These are phyloP conservation scores for Vanrija sp. DNA, from an alignment of 1,284 basidiomycete species.

Conservation along the genomic window DNA sequence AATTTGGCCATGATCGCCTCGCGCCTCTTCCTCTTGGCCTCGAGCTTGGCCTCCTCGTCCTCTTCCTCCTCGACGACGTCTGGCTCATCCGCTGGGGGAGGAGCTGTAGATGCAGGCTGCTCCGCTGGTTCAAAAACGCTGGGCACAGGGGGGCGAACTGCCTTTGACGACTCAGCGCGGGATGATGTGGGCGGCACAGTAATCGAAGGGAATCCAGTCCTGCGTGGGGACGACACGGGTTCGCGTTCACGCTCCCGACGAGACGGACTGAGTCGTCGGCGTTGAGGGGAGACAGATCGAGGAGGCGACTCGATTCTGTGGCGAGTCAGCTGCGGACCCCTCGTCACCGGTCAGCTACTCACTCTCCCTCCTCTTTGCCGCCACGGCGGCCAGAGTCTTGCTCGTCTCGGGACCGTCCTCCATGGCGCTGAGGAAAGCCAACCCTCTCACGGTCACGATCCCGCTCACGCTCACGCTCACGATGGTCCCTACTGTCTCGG, in stretches of 20 bases:
- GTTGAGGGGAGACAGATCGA: background rate
- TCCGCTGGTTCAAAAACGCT: conserved; percentile 4
- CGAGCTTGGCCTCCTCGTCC: conserved; percentile 67
- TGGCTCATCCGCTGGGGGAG: conserved; percentile 27
- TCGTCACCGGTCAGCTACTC: conserved; percentile 15
- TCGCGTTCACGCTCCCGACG: too few species aligned
- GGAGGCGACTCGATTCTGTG: conserved; percentile 7
- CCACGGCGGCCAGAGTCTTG: conserved; percentile 10
- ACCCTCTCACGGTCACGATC: conserved; percentile 30
- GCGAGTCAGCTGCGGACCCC: background rate
- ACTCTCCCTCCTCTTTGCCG: conserved; percentile 42
- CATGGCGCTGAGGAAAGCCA: conserved; percentile 23
- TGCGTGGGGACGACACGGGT: too few species aligned
- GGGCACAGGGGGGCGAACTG: too few species aligned
- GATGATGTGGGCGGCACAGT: too few species aligned
- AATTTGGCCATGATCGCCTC: conserved; percentile 84
- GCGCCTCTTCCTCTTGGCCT: conserved; percentile 71
- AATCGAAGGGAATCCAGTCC: too few species aligned
- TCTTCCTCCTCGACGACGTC: conserved; percentile 60
- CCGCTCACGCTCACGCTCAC: conserved; percentile 34
- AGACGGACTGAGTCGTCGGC: too few species aligned
- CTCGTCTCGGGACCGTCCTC: conserved; percentile 31
- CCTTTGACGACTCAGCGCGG: too few species aligned
- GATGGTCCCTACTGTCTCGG: conserved; percentile 11
- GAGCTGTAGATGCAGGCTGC: conserved; percentile 12